Base-by-base conservation (phyloP, 2,329 filamentous ascomycete species). In the Cladosporium colombiae region DNA sequence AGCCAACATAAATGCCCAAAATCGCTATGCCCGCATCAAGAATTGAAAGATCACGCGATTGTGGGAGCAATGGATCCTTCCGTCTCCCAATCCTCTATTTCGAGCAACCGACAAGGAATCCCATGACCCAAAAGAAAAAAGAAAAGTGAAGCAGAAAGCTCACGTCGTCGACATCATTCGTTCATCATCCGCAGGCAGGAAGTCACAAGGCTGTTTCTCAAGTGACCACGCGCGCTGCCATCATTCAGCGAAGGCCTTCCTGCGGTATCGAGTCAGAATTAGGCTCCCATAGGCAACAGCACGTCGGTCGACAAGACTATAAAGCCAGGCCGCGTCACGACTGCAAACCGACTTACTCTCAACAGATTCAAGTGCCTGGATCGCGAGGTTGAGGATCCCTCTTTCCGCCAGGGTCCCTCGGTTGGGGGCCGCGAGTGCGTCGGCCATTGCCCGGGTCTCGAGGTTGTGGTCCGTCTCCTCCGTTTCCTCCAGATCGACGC, bases 301-400 rank as follows among this genome's bases (percentile, higher is more conserved):
- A 14, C 31, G 7, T 29, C 40, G 5, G 16, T 5, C 21, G 16
- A 6, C 1, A 27, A 18, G 18, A 25, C 53, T 59, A 50, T 49
- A 64, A 35, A 64, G 60, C 46, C 31, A 46, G 29, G 29, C 31
- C n/a, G 49, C 49, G 31, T 25, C 31, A 33, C 55, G n/a, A 53
- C 46, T 7, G 35, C n/a, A 13, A 21, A 21, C 13, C 40, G 40
- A 46, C 40, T 46, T 46, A 46, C 40, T 27, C 44, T 44, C 18
- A 50, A 27, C 23, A 14, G 18, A n/a, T 40, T 46, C 33, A 65
- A 44, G 21, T 50, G 52, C 66, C 66, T 37, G 66, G 50, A 23
- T 68, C 69, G n/a, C 68, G 27, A 31, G 69, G 69, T 37, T 70
- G 67, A 25, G 65, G 67, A 23, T 65, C 66, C 29, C 29, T 44